Evolutionary conservation across 2,329 filamentous ascomycete species (phyloP).

Genomic region (Aspergillus novofumigatus): DNA sequence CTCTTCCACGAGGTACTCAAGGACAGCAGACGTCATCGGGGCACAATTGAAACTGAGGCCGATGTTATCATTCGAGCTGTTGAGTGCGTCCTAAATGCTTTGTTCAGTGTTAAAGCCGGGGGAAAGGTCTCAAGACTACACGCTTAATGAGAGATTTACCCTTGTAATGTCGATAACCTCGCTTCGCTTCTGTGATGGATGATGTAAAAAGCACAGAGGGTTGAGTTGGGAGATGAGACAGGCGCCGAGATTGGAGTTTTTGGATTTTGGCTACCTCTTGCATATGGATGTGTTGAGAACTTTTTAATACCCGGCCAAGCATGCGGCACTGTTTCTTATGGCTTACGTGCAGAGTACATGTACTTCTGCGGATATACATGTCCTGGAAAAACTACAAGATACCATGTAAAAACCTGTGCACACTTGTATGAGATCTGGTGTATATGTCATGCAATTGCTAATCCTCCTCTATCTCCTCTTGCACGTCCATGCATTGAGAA

Average conservation of each 20-base stretch:
- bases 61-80: conserved; percentile 32
- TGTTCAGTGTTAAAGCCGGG: conserved; percentile 23
- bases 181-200: background rate
- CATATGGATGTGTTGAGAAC: background rate
- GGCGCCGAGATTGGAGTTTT: background rate
- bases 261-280: background rate
- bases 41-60: conserved; percentile 18
- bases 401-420: background rate
- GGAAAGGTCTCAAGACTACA: background rate
- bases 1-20: conserved; percentile 34
- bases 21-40: conserved; percentile 10
- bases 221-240: background rate
- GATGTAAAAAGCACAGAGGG: background rate
- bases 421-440: background rate
- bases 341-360: background rate
- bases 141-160: background rate
- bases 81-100: conserved; percentile 30
- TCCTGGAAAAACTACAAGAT: background rate
- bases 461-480: background rate
- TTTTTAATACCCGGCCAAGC: background rate
- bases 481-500: background rate
- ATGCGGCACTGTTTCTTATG: background rate
- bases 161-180: background rate
- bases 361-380: background rate
- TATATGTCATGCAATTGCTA: background rate